Percentiles rank a stretch among this genome's conserved stretches.
phyloP scores from a whole-genome alignment of 352 stramenopile species.

The Phytophthora syringae region DNA sequence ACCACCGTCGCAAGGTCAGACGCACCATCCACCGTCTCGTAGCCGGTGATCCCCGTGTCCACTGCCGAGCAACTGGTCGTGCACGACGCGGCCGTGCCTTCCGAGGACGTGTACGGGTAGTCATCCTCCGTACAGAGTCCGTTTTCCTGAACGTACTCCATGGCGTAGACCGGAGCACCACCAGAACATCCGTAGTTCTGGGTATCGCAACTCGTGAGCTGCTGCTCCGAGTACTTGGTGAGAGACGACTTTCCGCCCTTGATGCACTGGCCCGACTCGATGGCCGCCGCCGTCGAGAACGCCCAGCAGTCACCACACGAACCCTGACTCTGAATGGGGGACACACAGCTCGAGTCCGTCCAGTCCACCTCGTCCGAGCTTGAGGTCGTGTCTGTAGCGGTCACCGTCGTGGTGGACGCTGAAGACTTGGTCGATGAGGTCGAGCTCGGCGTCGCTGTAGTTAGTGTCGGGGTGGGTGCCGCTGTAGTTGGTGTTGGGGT shows the following conservation, averaged over 20 bases:
- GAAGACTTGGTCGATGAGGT: constrained; percentile 19
- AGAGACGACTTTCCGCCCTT: constrained; percentile 62
- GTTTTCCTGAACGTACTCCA: constrained; percentile 92
- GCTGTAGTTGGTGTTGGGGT: constrained; percentile 14
- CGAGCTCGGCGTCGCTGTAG: constrained; percentile 11
- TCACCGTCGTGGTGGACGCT: constrained; percentile 24
- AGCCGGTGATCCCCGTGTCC: constrained; percentile 51
- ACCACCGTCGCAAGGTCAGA: constrained; percentile 29
- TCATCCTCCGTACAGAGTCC: constrained; percentile 63
- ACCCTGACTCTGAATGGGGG: constrained; percentile 95
- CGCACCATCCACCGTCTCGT: constrained; percentile 61
- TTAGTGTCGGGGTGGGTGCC: constrained; percentile 11
- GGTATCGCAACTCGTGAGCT: constrained; percentile 91
- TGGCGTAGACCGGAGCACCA: constrained; percentile 90
- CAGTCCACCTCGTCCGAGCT: constrained; percentile 58
- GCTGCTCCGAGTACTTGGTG: constrained; percentile 91
- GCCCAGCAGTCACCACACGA: constrained; percentile 97
- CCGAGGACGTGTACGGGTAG: constrained; percentile 43
- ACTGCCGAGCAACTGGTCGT: constrained; percentile 35
- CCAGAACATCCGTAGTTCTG: constrained; percentile 92
- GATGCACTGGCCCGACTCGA: constrained; percentile 93
- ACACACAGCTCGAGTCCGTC: constrained; percentile 52
- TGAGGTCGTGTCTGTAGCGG: constrained; percentile 24
- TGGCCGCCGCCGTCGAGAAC: constrained; percentile 93
- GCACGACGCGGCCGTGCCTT: constrained; percentile 30